Base-by-base conservation (phyloP, 2,329 filamentous ascomycete species). In the Scortechinia acanthostroma region DNA sequence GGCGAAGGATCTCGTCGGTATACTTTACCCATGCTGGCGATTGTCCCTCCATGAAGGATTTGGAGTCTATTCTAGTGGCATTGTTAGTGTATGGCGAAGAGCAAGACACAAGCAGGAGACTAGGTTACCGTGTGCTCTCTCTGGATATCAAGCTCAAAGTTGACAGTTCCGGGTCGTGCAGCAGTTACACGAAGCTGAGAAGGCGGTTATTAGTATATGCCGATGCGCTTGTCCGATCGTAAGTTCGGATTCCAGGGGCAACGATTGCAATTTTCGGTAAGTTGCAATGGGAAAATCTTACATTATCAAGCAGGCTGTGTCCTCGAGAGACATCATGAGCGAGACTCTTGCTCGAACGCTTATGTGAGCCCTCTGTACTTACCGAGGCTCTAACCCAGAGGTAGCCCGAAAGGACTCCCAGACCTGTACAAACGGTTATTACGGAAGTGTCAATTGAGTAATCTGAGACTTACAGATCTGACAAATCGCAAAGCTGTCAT, bases 381-480 rank as follows among this genome's bases (percentile, higher is more conserved):
- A 84, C 81, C 80, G 77, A 60, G 81, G 81, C 56, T 86, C 82
- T 28, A 86, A 61, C 14, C 82, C 82, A 21, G 81, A 86, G 48
- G 75, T 78, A 49, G 76, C 71, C 53, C 76, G 68, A 58, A 86
- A 86, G 6, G 79, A 82, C 57, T 81, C 76, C 71, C 79, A 78
- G 35, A 83, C 78, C 78, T 82, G 45, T 33, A 33, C 20, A 40
- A 17, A 30, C 43, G 14, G 35, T 40, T 13, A 40, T 10, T 40
- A 19, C 6, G 17, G 6, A 15, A 19, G 6, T 17, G 20, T 40
- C 20, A 17, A 6, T 17, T 13, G 35, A 19, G 20, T 40, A 16
- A 37, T 14, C 16, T 4, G 15, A 6, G 4, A 55, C 71, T 50
- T 64, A 82, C 78, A 35, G 75, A 78, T 63, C 70, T 68, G 10